Percentiles rank a stretch among this genome's conserved stretches.
phyloP scores from a whole-genome alignment of 345 rosid species.

The Arabidopsis arenosa region DNA sequence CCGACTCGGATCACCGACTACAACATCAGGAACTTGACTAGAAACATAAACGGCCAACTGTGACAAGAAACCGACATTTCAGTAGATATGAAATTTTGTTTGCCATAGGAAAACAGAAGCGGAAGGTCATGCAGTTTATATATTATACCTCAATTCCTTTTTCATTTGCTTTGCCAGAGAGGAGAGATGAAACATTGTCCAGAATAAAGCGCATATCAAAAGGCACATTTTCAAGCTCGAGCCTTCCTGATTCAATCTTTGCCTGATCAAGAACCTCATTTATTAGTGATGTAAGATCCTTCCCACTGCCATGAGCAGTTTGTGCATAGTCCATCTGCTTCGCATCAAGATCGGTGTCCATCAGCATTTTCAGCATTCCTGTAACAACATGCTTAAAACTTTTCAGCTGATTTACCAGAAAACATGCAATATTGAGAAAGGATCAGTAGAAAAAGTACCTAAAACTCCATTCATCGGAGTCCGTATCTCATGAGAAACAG shows the following conservation, averaged over 20 bases:
- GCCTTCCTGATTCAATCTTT: slow-evolving; percentile 97
- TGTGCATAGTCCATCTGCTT: slow-evolving; percentile 78
- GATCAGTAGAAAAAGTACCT: slow-evolving; percentile 19
- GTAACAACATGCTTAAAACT: slow-evolving; percentile 18
- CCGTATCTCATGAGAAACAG: slow-evolving; percentile 98
- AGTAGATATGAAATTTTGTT: slow-evolving; percentile 22
- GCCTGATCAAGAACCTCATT: slow-evolving; percentile 97
- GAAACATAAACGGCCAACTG: slow-evolving; percentile 92
- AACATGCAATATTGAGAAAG: neutral
- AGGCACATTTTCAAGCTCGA: slow-evolving; percentile 85
- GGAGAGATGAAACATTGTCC: slow-evolving; percentile 76
- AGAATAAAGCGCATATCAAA: slow-evolving; percentile 77
- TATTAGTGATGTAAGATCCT: slow-evolving; percentile 79
- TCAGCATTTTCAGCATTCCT: slow-evolving; percentile 97
- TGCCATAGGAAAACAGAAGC: slow-evolving; percentile 20
- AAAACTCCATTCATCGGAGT: slow-evolving; percentile 93
- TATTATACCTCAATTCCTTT: slow-evolving; percentile 77
- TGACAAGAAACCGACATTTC: slow-evolving; percentile 35
- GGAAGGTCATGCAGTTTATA: neutral
- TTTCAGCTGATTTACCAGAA: neutral
- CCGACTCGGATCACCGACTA: slow-evolving; percentile 86
- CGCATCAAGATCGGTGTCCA: slow-evolving; percentile 85
- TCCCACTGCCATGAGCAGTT: slow-evolving; percentile 92
- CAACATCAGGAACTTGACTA: slow-evolving; percentile 73
- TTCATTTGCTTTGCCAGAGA: slow-evolving; percentile 71